Evolutionary conservation across 768 basidiomycete genomes (phyloP).

Genomic region (Tephrocybe sp.): DNA sequence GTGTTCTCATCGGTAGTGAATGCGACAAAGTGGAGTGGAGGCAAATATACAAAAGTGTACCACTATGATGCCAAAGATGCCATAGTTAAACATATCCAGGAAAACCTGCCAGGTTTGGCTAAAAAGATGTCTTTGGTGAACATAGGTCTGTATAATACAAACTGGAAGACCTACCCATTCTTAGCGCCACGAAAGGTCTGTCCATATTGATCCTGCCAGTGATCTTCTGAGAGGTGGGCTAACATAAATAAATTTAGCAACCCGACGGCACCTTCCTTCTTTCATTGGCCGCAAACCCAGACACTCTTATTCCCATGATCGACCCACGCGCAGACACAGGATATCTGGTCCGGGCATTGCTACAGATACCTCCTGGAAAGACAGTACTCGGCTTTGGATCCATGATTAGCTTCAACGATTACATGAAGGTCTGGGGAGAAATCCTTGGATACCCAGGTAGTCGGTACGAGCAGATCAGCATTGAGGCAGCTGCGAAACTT

Average conservation of each 20-base stretch:
- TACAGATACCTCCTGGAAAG: slow-evolving; percentile 4
- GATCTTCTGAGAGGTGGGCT: not conserved
- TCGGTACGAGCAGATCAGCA: slow-evolving; percentile 1
- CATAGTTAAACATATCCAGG: slow-evolving; percentile 2
- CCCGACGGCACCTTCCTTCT: slow-evolving; percentile 3
- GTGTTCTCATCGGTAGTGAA: not conserved
- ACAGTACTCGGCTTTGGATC: slow-evolving; percentile 8
- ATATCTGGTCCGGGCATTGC: slow-evolving; percentile 3
- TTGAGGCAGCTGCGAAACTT: not conserved
- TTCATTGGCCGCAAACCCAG: not conserved
- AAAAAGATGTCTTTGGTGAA: slow-evolving; percentile 4
- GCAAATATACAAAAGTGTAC: slow-evolving; percentile 2
- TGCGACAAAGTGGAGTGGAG: slow-evolving; percentile 3
- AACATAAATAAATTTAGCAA: not conserved
- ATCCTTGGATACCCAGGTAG: slow-evolving; percentile 2
- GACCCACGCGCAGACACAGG: slow-evolving; percentile 3
- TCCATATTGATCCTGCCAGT: too few species aligned
- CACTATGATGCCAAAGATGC: slow-evolving; percentile 7
- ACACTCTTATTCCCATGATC: slow-evolving; percentile 7
- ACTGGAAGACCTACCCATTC: slow-evolving; percentile 2
- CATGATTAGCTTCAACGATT: slow-evolving; percentile 9
- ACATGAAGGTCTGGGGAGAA: slow-evolving; percentile 4
- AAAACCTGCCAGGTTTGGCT: slow-evolving; percentile 1
- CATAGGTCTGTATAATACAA: slow-evolving; percentile 4
- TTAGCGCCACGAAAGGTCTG: slow-evolving; percentile 1